Evolutionary conservation across 768 basidiomycete species (phyloP).

Genomic region (Lactarius pseudohatsudake): DNA sequence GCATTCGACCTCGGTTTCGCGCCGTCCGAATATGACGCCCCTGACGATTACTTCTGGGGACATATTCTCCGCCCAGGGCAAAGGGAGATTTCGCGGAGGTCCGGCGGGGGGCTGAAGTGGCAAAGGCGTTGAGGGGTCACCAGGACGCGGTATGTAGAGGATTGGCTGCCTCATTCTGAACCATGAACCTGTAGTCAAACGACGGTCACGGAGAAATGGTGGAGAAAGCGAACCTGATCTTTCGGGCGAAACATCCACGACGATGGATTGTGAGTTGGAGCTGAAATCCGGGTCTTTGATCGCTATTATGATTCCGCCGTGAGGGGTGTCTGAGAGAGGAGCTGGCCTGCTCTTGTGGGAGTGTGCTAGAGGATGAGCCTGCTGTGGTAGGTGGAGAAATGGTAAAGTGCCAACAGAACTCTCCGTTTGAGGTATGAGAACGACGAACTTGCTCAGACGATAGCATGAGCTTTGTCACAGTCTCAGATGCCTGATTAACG

Average conservation of each 20-base stretch:
- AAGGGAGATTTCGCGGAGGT: background rate
- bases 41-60: constrained; percentile 9
- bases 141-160: background rate
- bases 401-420: constrained; percentile 16
- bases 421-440: constrained; percentile 4
- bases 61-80: constrained; percentile 8
- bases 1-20: constrained; percentile 21
- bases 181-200: background rate
- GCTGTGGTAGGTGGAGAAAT: background rate
- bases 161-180: constrained; percentile 7
- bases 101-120: background rate
- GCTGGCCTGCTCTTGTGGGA: background rate
- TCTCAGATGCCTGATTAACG: background rate
- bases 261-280: constrained; percentile 21
- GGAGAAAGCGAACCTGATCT: constrained; percentile 16
- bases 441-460: constrained; percentile 4
- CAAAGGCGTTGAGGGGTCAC: background rate
- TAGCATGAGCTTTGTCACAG: constrained; percentile 4
- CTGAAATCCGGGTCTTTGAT: background rate
- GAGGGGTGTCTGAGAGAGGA: background rate
- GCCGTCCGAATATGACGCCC: constrained; percentile 10
- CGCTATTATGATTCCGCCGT: background rate
- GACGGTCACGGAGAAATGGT: background rate
- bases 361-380: background rate
- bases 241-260: background rate